Base-by-base conservation (phyloP, 495 filamentous ascomycete species). In the Letharia columbiana region DNA sequence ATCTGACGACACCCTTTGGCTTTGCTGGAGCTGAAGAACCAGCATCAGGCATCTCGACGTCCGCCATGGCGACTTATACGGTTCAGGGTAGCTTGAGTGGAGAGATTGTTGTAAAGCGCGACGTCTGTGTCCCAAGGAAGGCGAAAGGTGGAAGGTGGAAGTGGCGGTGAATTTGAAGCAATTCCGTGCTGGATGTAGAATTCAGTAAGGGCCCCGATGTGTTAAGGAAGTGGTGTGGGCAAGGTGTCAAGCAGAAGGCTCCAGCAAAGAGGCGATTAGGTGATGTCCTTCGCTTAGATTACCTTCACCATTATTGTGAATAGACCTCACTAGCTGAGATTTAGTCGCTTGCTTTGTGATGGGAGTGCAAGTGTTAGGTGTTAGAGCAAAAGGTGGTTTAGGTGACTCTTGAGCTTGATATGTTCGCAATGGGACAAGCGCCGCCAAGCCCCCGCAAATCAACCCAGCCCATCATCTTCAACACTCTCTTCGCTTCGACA, bases 31-130 rank as follows among this genome's bases (percentile, higher is more conserved):
- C 71, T 37, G 84, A 73, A 37, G 81, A 77, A n/a, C 86, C 82
- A 49, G 87, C 90, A 77, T 98, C 94, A 62, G 90, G 87, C 95
- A 98, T 98, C 70, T 97, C 91, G 56, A 98, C 89, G 78, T 98
- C 95, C 65, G 93, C 90, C 94, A 98, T 98, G 57, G 35, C 80
- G 74, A 33, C 56, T 56, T 65, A 6, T 68, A 63, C 33, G 61
- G 40, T 61, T 33, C 65, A 44, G 33, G 45, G 23, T 56, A 65
- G 35, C 12, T 37, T 17, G 23, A 59, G 49, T 20, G 44, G 44
- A 41, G 9, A 15, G 31, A 15, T 60, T 66, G 63, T n/a, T 23
- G 20, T 18, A 37, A 63, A 20, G n/a, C 13, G 20, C 23, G 28
- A 17, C 0, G 8, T 10, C 3, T 47, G n/a, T 47, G 18, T 5